Evolutionary conservation across 768 basidiomycete genomes (phyloP), one percentile per base, ranked within the genome.

Genomic region (Podaxis sp.): DNA sequence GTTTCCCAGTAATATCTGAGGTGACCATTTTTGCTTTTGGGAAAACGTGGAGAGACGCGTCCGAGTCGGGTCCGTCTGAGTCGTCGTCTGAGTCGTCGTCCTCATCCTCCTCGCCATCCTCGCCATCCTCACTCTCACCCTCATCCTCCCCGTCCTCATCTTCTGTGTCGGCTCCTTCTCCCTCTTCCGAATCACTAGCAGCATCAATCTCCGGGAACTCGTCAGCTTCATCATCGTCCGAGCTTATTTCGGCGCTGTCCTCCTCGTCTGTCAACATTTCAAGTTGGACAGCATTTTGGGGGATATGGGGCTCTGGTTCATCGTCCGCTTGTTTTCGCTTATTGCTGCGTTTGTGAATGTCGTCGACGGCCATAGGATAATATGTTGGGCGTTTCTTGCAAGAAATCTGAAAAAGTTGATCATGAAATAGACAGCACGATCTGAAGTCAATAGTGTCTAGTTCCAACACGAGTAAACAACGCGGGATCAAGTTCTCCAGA

Each of bases 1-100:
- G 86, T 63, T 87, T 85, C n/a, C 91, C 89, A 61, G 94, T 95
- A 64, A 95, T 88, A 60, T 86, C 77, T 42, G 92, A 94, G 57
- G 87, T 79, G 38, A 93, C 73, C 27, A 81, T 85, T 72, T 87
- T 89, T 47, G 86, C 74, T 71, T 81, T 83, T 25, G 89, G 89
- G 62, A 82, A 82, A 62, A 86, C 70, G 66, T 83, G 82, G 50
- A 82, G 74, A 46, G 79, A 76, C 67, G 77, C 76, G 62, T 78
- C 79, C 53, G 77, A 80, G 50, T 74, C 75, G 21, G 64, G 69
- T 23, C 71, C 75, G 18, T 72, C 74, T 21, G 70, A 74, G 36
- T 73, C 73, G 14, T 77, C 74, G 23, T 75, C 76, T 5, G 73
- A 79, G 36, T 80, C 83, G 27, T 73, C 76, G 2, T 74, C 74